Conservation (phyloP, 2,329 filamentous ascomycete genomes). For the Microdochium nivale region DNA sequence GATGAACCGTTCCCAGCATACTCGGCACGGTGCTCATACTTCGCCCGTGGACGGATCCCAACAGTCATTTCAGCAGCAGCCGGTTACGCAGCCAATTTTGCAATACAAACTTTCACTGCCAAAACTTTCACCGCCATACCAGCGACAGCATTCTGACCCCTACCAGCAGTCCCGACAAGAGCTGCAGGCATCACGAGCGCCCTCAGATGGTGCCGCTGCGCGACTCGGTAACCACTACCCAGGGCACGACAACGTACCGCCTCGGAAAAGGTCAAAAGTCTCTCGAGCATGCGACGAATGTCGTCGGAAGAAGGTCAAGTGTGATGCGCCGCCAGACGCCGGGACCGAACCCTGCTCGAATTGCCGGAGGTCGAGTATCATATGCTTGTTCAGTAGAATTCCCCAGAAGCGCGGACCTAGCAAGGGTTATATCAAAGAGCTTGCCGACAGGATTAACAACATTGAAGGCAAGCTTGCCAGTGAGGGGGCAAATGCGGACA, state of each 20-base stretch:
- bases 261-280: constrained; percentile 74
- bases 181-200: too few species aligned
- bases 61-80: too few species aligned
- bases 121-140: too few species aligned
- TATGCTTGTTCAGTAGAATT: constrained; percentile 77
- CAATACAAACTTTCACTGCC: too few species aligned
- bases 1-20: too few species aligned
- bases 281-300: constrained; percentile 87
- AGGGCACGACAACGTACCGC: constrained; percentile 46
- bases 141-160: too few species aligned
- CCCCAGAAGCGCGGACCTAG: constrained; percentile 84
- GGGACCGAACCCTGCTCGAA: constrained; percentile 71
- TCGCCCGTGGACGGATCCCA: too few species aligned
- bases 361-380: constrained; percentile 67
- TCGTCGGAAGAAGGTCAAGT: constrained; percentile 82
- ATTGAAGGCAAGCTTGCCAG: constrained; percentile 70
- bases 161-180: too few species aligned
- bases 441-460: constrained; percentile 74
- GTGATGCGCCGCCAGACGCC: constrained; percentile 69
- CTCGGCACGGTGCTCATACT: too few species aligned
- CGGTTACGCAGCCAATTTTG: too few species aligned
- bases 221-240: too few species aligned
- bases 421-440: constrained; percentile 92
- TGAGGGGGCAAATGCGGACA: constrained; percentile 34
- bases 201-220: too few species aligned